A percentile compares a stretch with the other conserved stretches of the same genome.
phyloP scores from a whole-genome alignment of 331 rosid genomes.

The Quercus lobata region DNA sequence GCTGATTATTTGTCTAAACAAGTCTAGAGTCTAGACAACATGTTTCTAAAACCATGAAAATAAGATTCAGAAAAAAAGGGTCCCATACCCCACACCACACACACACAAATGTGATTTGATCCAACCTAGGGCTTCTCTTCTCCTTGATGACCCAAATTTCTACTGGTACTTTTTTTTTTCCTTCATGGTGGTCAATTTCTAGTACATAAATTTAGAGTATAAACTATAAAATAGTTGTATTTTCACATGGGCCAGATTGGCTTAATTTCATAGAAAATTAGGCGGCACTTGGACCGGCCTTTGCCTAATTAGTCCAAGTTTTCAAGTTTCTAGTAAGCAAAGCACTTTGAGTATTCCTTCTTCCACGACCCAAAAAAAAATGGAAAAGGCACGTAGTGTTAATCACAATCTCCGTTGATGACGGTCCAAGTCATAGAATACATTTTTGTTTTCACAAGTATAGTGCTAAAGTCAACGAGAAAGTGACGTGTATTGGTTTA shows the following conservation, averaged over 20 bases:
- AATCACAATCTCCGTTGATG: background rate
- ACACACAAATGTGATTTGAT: background rate
- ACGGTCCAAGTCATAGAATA: background rate
- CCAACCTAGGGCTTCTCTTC: background rate
- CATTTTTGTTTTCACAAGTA: background rate
- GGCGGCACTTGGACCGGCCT: conserved; percentile 19
- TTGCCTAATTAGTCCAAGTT: background rate
- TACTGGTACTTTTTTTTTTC: background rate
- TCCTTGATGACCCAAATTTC: background rate
- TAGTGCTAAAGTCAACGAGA: background rate
- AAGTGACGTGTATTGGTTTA: too few species aligned
- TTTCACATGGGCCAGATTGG: conserved; percentile 18
- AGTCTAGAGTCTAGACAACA: background rate
- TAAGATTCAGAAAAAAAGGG: too few species aligned
- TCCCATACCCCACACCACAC: too few species aligned
- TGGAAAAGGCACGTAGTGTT: too few species aligned
- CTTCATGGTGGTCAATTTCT: too few species aligned
- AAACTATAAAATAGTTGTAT: too few species aligned
- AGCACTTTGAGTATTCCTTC: conserved; percentile 10
- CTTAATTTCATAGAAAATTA: background rate
- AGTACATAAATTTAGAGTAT: too few species aligned
- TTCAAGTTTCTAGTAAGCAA: background rate
- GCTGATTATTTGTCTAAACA: background rate
- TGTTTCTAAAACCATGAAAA: background rate
- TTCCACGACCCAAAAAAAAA: too few species aligned